Conservation (phyloP, 805 yeast genomes). For the Spathaspora arborariae region DNA sequence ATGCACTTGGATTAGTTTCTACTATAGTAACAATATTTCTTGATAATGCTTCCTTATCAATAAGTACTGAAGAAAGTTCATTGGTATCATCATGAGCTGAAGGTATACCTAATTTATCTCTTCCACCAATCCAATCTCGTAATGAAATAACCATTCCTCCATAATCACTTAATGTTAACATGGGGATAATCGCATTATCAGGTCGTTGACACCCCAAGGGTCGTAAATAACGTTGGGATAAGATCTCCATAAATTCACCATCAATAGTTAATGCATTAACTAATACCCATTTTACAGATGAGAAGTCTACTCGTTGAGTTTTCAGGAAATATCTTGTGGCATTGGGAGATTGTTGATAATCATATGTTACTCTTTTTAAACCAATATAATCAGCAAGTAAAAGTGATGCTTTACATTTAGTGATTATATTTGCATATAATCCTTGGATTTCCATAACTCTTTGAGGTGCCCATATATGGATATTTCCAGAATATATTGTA, state of each 20-base stretch:
- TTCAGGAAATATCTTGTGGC: conserved; percentile 77
- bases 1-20: conserved; percentile 50
- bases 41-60: conserved; percentile 70
- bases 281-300: conserved; percentile 82
- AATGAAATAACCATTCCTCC: conserved; percentile 94
- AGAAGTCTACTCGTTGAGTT: conserved; percentile 69
- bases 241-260: conserved; percentile 85
- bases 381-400: conserved; percentile 84
- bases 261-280: conserved; percentile 88
- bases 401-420: conserved; percentile 66
- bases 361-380: conserved; percentile 84
- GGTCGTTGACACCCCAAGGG: conserved; percentile 85
- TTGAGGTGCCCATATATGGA: conserved; percentile 76
- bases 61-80: conserved; percentile 59
- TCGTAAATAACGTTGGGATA: conserved; percentile 83
- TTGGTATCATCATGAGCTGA: conserved; percentile 33
- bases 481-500: conserved; percentile 81
- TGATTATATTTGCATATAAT: conserved; percentile 74
- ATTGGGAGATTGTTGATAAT: conserved; percentile 87
- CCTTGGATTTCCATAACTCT: conserved; percentile 76
- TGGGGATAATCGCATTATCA: conserved; percentile 77
- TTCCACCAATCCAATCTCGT: conserved; percentile 84
- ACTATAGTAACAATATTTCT: conserved; percentile 69
- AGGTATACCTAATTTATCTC: conserved; percentile 47
- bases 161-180: conserved; percentile 83